Percentiles rank a stretch among this genome's conserved stretches.
Evolutionary conservation across 306 rosid species (phyloP).

Genomic region (Vachellia pachyceras): DNA sequence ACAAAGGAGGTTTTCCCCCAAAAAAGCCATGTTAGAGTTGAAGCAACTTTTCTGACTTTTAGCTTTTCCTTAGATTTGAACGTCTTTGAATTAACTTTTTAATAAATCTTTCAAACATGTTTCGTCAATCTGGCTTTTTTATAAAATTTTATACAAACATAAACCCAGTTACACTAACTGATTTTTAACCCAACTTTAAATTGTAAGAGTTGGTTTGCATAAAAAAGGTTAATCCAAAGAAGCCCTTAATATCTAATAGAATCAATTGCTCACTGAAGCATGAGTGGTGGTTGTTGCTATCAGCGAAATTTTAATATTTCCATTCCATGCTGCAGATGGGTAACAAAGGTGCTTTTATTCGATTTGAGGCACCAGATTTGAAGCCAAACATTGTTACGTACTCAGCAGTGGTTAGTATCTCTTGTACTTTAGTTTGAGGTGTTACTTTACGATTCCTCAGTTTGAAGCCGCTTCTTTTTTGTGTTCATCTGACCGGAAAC

Average conservation of each 20-base stretch:
- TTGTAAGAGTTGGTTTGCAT: no score
- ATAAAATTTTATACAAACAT: no score
- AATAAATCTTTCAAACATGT: neutral
- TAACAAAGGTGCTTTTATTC: slow-evolving; percentile 98
- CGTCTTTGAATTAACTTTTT: no score
- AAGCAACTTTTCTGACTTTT: no score
- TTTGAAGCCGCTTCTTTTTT: neutral
- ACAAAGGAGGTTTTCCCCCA: no score
- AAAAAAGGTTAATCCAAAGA: no score
- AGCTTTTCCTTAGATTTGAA: no score
- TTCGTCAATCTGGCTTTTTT: no score
- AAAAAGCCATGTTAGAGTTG: no score
- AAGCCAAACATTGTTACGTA: slow-evolving; percentile 89
- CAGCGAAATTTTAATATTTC: slow-evolving; percentile 3
- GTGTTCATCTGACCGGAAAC: neutral
- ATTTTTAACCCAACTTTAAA: no score
- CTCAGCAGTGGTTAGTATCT: slow-evolving; percentile 86
- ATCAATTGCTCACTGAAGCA: slow-evolving; percentile 12
- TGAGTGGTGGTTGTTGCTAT: neutral
- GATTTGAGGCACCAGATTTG: slow-evolving; percentile 86
- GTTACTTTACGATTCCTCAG: neutral
- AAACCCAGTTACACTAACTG: no score
- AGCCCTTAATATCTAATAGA: slow-evolving; percentile 3
- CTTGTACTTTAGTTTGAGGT: slow-evolving; percentile 2
- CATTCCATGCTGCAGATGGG: slow-evolving; percentile 81